phyloP scores from a whole-genome alignment of 257 asterid species.

The Fraxinus quadrangulata region DNA sequence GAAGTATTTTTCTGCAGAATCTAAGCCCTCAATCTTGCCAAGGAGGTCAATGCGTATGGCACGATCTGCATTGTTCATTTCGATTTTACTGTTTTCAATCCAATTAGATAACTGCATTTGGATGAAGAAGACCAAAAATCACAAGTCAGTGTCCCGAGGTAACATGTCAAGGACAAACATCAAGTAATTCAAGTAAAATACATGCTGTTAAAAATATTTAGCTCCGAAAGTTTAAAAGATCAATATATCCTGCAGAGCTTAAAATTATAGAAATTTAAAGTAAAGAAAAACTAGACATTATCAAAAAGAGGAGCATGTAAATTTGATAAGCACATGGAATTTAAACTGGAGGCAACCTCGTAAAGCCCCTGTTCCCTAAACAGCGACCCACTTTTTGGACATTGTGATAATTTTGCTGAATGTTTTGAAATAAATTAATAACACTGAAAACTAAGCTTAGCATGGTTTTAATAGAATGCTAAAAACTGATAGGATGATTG shows the following conservation, averaged over 20 bases:
- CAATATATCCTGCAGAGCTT: background rate
- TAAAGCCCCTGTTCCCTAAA: background rate
- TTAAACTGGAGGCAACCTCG: background rate
- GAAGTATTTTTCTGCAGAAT: conserved; percentile 69
- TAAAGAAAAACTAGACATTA: background rate
- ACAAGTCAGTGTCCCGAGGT: conserved; percentile 20
- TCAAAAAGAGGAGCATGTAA: background rate
- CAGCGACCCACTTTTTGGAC: background rate
- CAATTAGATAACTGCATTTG: conserved; percentile 62
- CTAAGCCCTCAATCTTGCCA: conserved; percentile 44
- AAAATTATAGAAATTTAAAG: background rate
- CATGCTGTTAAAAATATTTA: background rate
- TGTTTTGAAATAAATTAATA: background rate
- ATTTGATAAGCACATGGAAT: background rate
- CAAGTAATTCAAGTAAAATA: background rate
- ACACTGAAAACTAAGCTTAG: background rate
- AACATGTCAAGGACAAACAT: conserved; percentile 1
- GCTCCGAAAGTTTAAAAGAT: background rate
- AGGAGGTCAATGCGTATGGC: conserved; percentile 71
- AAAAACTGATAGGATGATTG: background rate
- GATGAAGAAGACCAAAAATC: conserved; percentile 3
- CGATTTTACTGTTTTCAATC: conserved; percentile 52
- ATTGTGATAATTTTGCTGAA: background rate
- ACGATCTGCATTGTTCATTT: conserved; percentile 40
- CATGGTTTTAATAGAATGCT: background rate